phyloP scores from a whole-genome alignment of 2,329 filamentous ascomycete genomes.

The Mycosphaerella sp. region DNA sequence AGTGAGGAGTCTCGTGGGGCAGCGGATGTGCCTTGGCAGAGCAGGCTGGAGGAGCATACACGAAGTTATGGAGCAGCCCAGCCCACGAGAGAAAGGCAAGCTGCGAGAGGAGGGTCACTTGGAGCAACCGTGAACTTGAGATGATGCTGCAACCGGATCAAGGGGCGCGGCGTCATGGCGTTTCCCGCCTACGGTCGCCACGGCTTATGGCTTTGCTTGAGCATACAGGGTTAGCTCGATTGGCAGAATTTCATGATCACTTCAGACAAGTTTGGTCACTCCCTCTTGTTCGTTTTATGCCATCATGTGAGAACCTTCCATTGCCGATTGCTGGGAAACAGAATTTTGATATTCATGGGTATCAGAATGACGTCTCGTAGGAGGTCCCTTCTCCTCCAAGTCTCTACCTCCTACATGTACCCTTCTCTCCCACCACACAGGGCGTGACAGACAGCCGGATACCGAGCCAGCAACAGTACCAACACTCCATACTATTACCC shows the following conservation, averaged over 20 bases:
- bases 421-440: not conserved
- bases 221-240: not conserved
- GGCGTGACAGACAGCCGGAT: too few relatives aligned
- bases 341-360: not conserved
- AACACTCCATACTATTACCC: too few relatives aligned
- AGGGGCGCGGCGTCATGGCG: constrained; percentile 6
- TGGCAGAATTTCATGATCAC: not conserved
- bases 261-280: too few relatives aligned
- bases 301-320: too few relatives aligned
- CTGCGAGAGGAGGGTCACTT: not conserved
- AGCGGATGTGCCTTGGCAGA: not conserved
- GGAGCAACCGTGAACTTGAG: not conserved
- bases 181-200: not conserved
- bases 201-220: not conserved
- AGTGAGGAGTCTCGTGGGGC: not conserved
- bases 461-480: too few relatives aligned
- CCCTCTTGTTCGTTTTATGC: too few relatives aligned
- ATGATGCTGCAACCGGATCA: not conserved
- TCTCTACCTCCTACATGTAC: not conserved
- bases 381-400: not conserved
- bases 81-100: too few relatives aligned
- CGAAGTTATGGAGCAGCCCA: not conserved
- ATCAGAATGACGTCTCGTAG: not conserved
- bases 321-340: not conserved
- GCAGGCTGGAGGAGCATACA: not conserved